A percentile compares a stretch with the other conserved stretches of the same genome.
These are phyloP conservation scores for Boletus semigastroideus DNA, from an alignment of 1,284 basidiomycete genomes.

Conservation along the genomic window DNA sequence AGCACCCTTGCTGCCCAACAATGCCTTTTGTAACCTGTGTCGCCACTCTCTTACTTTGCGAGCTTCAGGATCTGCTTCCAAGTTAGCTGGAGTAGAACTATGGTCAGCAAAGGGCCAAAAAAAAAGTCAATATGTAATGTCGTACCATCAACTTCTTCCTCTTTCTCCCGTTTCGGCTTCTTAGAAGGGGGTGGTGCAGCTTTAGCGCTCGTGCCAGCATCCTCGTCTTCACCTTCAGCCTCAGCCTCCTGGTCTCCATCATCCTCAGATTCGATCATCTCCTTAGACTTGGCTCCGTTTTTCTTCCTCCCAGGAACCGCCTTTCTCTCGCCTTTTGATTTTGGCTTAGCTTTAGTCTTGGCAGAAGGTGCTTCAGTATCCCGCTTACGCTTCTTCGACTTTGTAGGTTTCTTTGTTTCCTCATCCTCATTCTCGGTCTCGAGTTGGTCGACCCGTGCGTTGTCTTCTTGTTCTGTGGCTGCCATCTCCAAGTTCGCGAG, in stretches of 20 bases:
- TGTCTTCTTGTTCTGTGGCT: slow-evolving; percentile 55
- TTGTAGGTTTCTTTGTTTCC: slow-evolving; percentile 52
- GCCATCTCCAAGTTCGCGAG: slow-evolving; percentile 45
- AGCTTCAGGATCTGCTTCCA: slow-evolving; percentile 69
- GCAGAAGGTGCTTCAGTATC: slow-evolving; percentile 43
- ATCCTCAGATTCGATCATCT: slow-evolving; percentile 73
- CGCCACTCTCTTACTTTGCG: slow-evolving; percentile 76
- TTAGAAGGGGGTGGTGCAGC: slow-evolving; percentile 62
- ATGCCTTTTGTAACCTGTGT: slow-evolving; percentile 79
- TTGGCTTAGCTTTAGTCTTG: slow-evolving; percentile 41
- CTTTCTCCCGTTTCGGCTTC: slow-evolving; percentile 64
- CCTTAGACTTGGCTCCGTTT: slow-evolving; percentile 63
- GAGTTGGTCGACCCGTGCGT: slow-evolving; percentile 68
- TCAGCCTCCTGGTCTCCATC: slow-evolving; percentile 42
- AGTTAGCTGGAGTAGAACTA: slow-evolving; percentile 37
- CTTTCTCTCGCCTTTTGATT: slow-evolving; percentile 40
- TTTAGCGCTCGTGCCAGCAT: slow-evolving; percentile 54
- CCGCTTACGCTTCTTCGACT: slow-evolving; percentile 63
- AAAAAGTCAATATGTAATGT: slow-evolving; percentile 9
- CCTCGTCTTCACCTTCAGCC: slow-evolving; percentile 48
- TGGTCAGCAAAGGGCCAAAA: slow-evolving; percentile 11
- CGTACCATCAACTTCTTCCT: slow-evolving; percentile 57
- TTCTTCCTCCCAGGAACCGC: slow-evolving; percentile 44
- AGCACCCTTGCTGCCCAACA: slow-evolving; percentile 57
- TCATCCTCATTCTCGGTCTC: slow-evolving; percentile 51